These are phyloP conservation scores for Umbelopsis sp. DNA, from an alignment of 371 early-diverging fungal genomes.

Conservation along the genomic window DNA sequence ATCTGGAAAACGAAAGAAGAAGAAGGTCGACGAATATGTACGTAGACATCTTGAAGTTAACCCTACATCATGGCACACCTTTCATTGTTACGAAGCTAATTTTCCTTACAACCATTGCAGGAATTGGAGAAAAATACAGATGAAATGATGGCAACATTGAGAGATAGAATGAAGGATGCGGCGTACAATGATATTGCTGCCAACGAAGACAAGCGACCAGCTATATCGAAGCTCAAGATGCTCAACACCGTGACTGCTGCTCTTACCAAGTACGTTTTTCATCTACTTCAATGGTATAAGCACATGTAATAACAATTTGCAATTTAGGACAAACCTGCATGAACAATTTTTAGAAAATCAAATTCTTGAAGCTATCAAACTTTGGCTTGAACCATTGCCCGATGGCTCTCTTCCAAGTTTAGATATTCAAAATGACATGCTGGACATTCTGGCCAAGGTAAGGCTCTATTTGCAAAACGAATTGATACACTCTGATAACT, in stretches of 20 bases:
- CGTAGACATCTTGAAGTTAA: constrained; percentile 21
- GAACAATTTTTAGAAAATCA: constrained; percentile 85
- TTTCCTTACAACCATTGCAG: constrained; percentile 9
- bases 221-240: constrained; percentile 84
- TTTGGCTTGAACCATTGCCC: constrained; percentile 97
- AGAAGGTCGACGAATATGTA: constrained; percentile 70
- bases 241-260: constrained; percentile 70
- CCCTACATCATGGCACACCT: too few species aligned
- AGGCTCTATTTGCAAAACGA: not conserved
- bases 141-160: constrained; percentile 66
- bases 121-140: constrained; percentile 60
- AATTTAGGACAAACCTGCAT: constrained; percentile 57
- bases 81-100: too few species aligned
- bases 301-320: not conserved
- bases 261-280: constrained; percentile 67
- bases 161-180: constrained; percentile 82
- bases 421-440: constrained; percentile 87
- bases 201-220: constrained; percentile 75
- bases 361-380: constrained; percentile 83
- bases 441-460: constrained; percentile 76
- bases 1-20: constrained; percentile 65
- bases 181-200: constrained; percentile 79
- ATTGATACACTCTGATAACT: not conserved
- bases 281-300: not conserved
- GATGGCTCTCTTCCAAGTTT: constrained; percentile 94